A percentile compares a stretch with the other conserved stretches of the same genome.
Conservation (phyloP, 176 grass and related monocot genomes). For the Panicum miliaceum region DNA sequence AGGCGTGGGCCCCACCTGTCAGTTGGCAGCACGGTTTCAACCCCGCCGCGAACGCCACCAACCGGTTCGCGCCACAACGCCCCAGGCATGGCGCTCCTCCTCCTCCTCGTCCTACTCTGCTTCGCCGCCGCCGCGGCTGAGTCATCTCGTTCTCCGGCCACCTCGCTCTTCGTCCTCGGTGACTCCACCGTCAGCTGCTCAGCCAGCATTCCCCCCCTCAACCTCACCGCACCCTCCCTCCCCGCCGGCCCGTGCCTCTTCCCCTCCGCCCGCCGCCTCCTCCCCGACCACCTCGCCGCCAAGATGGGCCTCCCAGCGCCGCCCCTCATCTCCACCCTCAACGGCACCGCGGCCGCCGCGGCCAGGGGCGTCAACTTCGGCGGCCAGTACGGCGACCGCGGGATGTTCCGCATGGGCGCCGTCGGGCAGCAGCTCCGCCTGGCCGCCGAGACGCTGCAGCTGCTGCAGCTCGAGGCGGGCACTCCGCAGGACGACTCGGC, state of each 20-base stretch:
- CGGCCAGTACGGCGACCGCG: conserved; percentile 22
- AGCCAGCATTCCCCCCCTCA: conserved; percentile 35
- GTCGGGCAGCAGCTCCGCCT: conserved; percentile 60
- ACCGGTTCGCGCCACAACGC: conserved; percentile 43
- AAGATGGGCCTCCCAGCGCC: conserved; percentile 56
- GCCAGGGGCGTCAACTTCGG: conserved; percentile 63
- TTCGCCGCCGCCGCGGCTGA: neutral
- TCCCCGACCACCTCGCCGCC: conserved; percentile 58
- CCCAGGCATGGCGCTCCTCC: conserved; percentile 35
- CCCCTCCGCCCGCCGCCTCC: conserved; percentile 33
- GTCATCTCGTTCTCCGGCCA: neutral
- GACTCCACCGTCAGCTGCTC: conserved; percentile 64
- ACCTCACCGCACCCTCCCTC: conserved; percentile 31
- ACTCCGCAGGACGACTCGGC: conserved; percentile 15
- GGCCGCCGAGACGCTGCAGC: conserved; percentile 67
- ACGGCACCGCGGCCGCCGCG: conserved; percentile 40
- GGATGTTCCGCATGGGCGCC: conserved; percentile 43
- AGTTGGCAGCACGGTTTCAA: neutral
- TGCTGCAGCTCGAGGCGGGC: conserved; percentile 50
- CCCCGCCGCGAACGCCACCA: neutral
- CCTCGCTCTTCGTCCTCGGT: conserved; percentile 56
- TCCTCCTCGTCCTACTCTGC: conserved; percentile 25
- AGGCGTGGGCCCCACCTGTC: neutral
- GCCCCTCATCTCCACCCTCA: conserved; percentile 46
- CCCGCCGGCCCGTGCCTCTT: conserved; percentile 35